phyloP scores from a whole-genome alignment of 2,329 filamentous ascomycete genomes.

The Beauveria asiatica region DNA sequence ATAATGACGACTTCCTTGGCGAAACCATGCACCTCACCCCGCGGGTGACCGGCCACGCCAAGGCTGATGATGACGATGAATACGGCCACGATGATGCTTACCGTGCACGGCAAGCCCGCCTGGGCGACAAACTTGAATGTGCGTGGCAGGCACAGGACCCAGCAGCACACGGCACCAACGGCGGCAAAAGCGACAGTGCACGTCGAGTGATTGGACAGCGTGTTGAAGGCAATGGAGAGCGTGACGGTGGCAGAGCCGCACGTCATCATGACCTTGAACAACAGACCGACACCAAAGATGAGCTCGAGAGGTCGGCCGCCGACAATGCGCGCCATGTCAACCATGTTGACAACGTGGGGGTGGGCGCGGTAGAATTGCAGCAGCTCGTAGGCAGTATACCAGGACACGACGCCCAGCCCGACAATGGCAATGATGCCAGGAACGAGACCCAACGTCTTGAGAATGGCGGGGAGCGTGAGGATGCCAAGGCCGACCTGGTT shows the following conservation, averaged over 20 bases:
- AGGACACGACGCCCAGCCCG: slow-evolving; percentile 56
- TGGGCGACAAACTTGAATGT: slow-evolving; percentile 44
- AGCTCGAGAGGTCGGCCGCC: slow-evolving; percentile 23
- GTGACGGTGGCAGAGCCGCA: slow-evolving; percentile 58
- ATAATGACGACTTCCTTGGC: slow-evolving; percentile 23
- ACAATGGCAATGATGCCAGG: slow-evolving; percentile 61
- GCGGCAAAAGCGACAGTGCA: slow-evolving; percentile 61
- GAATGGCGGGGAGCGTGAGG: slow-evolving; percentile 65
- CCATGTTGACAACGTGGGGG: slow-evolving; percentile 61
- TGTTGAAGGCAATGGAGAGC: slow-evolving; percentile 61
- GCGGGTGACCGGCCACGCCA: slow-evolving; percentile 22
- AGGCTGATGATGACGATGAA: slow-evolving; percentile 30
- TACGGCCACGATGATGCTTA: slow-evolving; percentile 27
- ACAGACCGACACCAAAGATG: slow-evolving; percentile 47
- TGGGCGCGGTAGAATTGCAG: slow-evolving; percentile 63
- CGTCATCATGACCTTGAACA: slow-evolving; percentile 66
- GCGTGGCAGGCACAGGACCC: slow-evolving; percentile 55
- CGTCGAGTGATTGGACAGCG: slow-evolving; percentile 49
- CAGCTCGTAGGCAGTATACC: slow-evolving; percentile 39
- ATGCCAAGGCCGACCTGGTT: slow-evolving; percentile 31
- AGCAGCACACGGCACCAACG: slow-evolving; percentile 54
- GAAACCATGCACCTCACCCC: slow-evolving; percentile 20
- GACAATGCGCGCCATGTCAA: slow-evolving; percentile 56
- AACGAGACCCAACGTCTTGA: slow-evolving; percentile 58
- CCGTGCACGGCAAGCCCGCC: slow-evolving; percentile 24